These are phyloP conservation scores for Mimosa pudica DNA, from an alignment of 306 rosid genomes.

Conservation along the genomic window DNA sequence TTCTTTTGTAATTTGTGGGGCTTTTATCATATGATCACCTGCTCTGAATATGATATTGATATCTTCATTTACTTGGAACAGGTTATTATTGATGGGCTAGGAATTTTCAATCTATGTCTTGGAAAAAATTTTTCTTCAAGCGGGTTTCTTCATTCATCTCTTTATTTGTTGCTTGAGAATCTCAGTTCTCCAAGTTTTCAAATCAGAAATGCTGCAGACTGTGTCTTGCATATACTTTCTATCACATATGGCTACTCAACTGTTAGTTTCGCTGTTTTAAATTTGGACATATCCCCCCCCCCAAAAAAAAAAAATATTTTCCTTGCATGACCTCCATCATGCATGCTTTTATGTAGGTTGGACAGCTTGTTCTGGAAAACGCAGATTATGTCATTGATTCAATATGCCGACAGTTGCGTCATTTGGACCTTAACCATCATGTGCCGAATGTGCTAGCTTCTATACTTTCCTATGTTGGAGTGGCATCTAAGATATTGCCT, in stretches of 20 bases:
- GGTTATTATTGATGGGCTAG: conserved; percentile 94
- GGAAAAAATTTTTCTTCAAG: conserved; percentile 71
- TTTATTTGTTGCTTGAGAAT: conserved; percentile 88
- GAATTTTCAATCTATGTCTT: conserved; percentile 75
- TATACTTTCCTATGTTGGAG: conserved; percentile 86
- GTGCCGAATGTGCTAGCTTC: conserved; percentile 89
- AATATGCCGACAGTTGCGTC: conserved; percentile 82
- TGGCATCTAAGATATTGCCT: conserved; percentile 86
- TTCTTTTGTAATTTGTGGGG: conserved; percentile 25
- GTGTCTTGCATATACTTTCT: conserved; percentile 67
- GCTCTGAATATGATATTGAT: conserved; percentile 25
- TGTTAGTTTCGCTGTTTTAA: conserved; percentile 49
- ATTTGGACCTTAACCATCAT: conserved; percentile 79
- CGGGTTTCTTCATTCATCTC: conserved; percentile 93
- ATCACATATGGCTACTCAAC: conserved; percentile 60
- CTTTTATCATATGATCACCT: conserved; percentile 30
- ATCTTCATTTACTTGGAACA: conserved; percentile 53
- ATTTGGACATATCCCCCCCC: conserved; percentile 13
- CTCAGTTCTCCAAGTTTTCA: conserved; percentile 68
- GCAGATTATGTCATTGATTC: conserved; percentile 97
- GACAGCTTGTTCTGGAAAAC: conserved; percentile 71
- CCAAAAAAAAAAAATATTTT: neutral
- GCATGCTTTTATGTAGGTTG: conserved; percentile 63
- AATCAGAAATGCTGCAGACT: conserved; percentile 82
- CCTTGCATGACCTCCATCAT: conserved; percentile 21